Conservation (phyloP, 805 yeast genomes). For the Candida succiphila region DNA sequence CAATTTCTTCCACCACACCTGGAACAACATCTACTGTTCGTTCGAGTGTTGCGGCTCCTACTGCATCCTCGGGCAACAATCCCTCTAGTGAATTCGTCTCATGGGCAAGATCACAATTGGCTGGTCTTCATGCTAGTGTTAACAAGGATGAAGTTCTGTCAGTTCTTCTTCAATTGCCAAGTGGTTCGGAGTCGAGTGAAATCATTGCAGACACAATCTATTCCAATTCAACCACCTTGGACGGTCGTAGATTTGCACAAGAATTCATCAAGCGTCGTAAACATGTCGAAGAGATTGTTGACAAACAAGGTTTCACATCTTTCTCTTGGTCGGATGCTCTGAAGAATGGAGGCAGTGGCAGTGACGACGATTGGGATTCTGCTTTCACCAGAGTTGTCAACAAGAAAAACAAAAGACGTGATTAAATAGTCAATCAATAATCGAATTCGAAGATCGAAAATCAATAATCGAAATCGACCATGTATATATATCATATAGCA, state of each 20-base stretch:
- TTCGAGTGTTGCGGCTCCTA: conserved; percentile 4
- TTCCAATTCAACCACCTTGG: conserved; percentile 81
- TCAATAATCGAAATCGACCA: not conserved
- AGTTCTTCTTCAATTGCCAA: conserved; percentile 72
- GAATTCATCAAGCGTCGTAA: conserved; percentile 78
- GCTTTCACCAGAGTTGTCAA: conserved; percentile 45
- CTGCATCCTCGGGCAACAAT: conserved; percentile 25
- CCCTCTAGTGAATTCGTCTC: conserved; percentile 52
- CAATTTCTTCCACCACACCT: conserved; percentile 25
- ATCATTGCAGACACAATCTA: conserved; percentile 90
- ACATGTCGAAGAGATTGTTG: conserved; percentile 52
- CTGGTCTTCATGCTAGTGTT: conserved; percentile 62
- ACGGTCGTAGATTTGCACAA: conserved; percentile 87
- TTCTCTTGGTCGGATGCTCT: conserved; percentile 67
- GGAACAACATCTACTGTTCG: conserved; percentile 22
- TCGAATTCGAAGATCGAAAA: too few relatives aligned
- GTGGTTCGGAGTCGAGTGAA: conserved; percentile 63
- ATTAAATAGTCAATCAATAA: too few relatives aligned
- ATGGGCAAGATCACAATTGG: conserved; percentile 66
- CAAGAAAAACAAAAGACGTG: conserved; percentile 44
- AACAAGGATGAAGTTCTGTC: conserved; percentile 71
- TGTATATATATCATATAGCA: not conserved
- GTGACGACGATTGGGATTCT: conserved; percentile 44
- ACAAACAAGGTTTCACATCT: conserved; percentile 25
- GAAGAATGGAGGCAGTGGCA: conserved; percentile 17